A percentile compares a stretch with the other conserved stretches of the same genome.
Conservation (phyloP, 345 rosid genomes). For the Hibiscus syriacus region DNA sequence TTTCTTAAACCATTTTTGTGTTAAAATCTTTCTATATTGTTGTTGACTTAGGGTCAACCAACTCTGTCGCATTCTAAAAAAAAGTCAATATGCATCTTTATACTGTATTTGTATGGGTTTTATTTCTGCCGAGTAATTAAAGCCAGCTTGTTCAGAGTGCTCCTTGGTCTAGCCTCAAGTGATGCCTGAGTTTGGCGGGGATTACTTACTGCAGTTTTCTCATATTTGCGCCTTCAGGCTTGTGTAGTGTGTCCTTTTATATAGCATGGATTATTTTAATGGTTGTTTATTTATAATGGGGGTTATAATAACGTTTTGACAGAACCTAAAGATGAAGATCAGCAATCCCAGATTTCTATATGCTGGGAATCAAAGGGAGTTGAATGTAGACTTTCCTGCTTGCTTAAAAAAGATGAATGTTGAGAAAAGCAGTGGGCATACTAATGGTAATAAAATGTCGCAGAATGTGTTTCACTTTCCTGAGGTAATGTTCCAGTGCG, state of each 20-base stretch:
- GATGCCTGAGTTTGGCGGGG: neutral
- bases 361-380: slow-evolving; percentile 45
- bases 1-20: slow-evolving; percentile 3
- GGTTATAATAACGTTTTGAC: slow-evolving; percentile 18
- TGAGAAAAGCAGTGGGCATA: slow-evolving; percentile 25
- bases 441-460: slow-evolving; percentile 25
- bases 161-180: neutral
- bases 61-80: neutral
- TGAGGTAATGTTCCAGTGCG: slow-evolving; percentile 43
- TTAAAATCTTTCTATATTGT: neutral
- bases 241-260: neutral
- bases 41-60: neutral
- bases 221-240: slow-evolving; percentile 8
- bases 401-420: slow-evolving; percentile 51
- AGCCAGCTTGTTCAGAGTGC: neutral
- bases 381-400: slow-evolving; percentile 47
- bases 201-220: neutral
- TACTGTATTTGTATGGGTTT: neutral
- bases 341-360: slow-evolving; percentile 69
- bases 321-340: slow-evolving; percentile 95
- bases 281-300: neutral
- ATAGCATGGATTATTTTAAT: neutral
- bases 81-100: neutral
- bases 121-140: neutral
- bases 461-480: slow-evolving; percentile 63